Evolutionary conservation across 306 rosid genomes (phyloP).

Genomic region (Prunus kanzakura): DNA sequence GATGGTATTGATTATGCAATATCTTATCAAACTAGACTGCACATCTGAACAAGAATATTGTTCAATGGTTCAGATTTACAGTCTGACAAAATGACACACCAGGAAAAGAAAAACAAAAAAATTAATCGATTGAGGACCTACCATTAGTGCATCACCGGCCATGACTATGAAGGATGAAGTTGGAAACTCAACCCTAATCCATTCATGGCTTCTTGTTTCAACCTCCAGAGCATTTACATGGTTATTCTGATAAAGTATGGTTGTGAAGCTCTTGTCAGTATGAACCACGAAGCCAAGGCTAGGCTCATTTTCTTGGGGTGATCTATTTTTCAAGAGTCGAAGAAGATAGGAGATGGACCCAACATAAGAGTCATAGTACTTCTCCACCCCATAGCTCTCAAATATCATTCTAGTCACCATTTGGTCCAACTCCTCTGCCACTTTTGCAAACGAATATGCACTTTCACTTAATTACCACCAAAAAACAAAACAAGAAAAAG

Average conservation of each 20-base stretch:
- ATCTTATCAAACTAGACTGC: not conserved
- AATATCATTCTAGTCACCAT: slow-evolving; percentile 70
- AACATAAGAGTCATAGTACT: slow-evolving; percentile 33
- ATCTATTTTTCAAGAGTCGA: slow-evolving; percentile 47
- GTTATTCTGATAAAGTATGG: slow-evolving; percentile 69
- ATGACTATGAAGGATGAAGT: slow-evolving; percentile 56
- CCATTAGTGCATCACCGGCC: slow-evolving; percentile 80
- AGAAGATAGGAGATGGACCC: slow-evolving; percentile 54
- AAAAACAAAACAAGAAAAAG: not conserved
- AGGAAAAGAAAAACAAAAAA: too few species aligned
- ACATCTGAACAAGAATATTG: not conserved
- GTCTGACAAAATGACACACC: not conserved
- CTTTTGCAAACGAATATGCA: slow-evolving; percentile 47
- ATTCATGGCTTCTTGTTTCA: slow-evolving; percentile 53
- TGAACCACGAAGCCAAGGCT: slow-evolving; percentile 56
- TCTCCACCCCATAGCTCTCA: slow-evolving; percentile 54
- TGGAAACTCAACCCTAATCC: slow-evolving; percentile 62
- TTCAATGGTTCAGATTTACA: not conserved
- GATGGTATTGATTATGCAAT: too few species aligned
- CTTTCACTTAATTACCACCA: slow-evolving; percentile 27
- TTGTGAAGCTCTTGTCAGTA: slow-evolving; percentile 85
- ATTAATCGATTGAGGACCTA: not conserved
- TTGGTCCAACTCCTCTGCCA: slow-evolving; percentile 50
- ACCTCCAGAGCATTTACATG: slow-evolving; percentile 60
- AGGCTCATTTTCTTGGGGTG: slow-evolving; percentile 35